Evolutionary conservation across 2,329 filamentous ascomycete species (phyloP).

Genomic region (Aspergillus brunneoviolaceus): DNA sequence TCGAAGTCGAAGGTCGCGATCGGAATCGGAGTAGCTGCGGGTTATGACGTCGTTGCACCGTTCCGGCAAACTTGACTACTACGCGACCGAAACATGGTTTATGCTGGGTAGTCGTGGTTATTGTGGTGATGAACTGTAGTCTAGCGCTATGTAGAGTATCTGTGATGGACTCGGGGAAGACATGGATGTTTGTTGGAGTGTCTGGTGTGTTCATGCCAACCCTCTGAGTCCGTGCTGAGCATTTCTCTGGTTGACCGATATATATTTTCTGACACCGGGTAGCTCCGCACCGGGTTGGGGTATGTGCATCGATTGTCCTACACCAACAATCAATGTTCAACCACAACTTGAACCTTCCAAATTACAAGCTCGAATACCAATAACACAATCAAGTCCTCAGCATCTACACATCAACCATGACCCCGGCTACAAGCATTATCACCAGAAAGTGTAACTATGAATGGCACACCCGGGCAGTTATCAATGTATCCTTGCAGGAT

Average conservation of each 20-base stretch:
- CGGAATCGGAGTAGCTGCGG: constrained; percentile 17
- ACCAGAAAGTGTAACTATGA: not conserved
- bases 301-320: not conserved
- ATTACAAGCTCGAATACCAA: not conserved
- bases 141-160: not conserved
- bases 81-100: not conserved
- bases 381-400: not conserved
- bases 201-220: too few species aligned
- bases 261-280: not conserved
- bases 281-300: not conserved
- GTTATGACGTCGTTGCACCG: constrained; percentile 28
- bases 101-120: not conserved
- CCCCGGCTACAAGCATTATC: not conserved
- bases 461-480: not conserved
- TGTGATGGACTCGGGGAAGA: too few species aligned
- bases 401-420: not conserved
- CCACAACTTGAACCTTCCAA: not conserved
- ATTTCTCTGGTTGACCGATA: not conserved
- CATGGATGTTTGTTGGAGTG: not conserved
- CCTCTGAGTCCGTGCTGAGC: not conserved
- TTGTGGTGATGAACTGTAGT: not conserved
- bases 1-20: constrained; percentile 13
- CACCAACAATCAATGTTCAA: not conserved
- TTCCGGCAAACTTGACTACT: not conserved
- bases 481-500: not conserved